Conservation (phyloP, 108 stramenopile species). For the Nitzschia sp. region DNA sequence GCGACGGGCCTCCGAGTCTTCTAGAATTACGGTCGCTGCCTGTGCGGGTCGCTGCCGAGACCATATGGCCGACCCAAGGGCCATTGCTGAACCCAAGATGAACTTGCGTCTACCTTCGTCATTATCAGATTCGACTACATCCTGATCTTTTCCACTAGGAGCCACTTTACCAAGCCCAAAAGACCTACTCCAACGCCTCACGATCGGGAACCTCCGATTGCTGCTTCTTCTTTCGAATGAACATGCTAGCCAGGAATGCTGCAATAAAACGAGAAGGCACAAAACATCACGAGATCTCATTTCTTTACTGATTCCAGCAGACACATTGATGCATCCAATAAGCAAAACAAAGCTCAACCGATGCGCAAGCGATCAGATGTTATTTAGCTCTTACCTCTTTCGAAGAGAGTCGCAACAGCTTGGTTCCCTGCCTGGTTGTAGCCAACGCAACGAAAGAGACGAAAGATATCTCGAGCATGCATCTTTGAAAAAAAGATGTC, state of each 20-base stretch:
- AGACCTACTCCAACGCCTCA: background rate
- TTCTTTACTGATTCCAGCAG: too few species aligned
- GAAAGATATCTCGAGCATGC: too few species aligned
- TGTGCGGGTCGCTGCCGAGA: background rate
- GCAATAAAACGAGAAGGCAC: background rate
- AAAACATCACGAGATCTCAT: too few species aligned
- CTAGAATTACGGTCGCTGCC: constrained; percentile 20
- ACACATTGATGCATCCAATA: too few species aligned
- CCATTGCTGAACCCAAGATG: constrained; percentile 16
- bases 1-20: constrained; percentile 49
- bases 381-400: too few species aligned
- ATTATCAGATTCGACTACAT: background rate
- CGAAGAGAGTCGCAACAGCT: too few species aligned
- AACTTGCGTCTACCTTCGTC: constrained; percentile 10
- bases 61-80: constrained; percentile 11
- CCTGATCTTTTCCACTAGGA: background rate
- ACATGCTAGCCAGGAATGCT: background rate
- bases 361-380: too few species aligned
- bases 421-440: too few species aligned
- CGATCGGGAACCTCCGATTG: background rate
- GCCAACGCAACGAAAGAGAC: too few species aligned
- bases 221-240: background rate
- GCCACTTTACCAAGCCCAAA: background rate
- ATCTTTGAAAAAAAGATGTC: too few species aligned
- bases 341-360: too few species aligned